phyloP scores from a whole-genome alignment of 1,284 basidiomycete genomes.

The Pisolithus thermaeus region DNA sequence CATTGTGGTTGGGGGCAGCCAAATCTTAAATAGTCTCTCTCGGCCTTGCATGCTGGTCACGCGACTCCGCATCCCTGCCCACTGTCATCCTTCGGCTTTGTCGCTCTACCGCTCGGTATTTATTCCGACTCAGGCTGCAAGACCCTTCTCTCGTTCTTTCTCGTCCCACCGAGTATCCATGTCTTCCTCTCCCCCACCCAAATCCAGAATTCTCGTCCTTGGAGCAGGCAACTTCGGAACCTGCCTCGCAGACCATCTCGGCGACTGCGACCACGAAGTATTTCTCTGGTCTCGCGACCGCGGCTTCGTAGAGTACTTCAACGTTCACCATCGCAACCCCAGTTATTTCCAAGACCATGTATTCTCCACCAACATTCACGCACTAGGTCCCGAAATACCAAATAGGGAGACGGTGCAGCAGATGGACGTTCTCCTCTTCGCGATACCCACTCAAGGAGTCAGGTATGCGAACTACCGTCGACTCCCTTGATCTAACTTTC shows the following conservation, averaged over 20 bases:
- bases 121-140: not conserved
- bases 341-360: conserved; percentile 64
- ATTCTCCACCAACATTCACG: conserved; percentile 64
- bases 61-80: not conserved
- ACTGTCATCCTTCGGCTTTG: not conserved
- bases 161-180: conserved; percentile 14
- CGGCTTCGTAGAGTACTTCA: conserved; percentile 61
- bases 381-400: conserved; percentile 72
- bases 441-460: conserved; percentile 76
- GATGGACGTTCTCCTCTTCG: conserved; percentile 78
- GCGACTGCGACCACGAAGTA: conserved; percentile 70
- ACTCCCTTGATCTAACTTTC: conserved; percentile 9
- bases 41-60: not conserved
- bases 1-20: no score
- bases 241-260: conserved; percentile 78
- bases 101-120: conserved; percentile 1
- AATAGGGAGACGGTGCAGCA: conserved; percentile 47
- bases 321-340: conserved; percentile 61
- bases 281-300: conserved; percentile 70
- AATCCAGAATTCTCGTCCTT: conserved; percentile 63
- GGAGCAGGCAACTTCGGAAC: conserved; percentile 82
- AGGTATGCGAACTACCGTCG: conserved; percentile 39
- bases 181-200: conserved; percentile 24
- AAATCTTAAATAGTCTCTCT: not conserved
- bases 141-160: not conserved